These are phyloP conservation scores for Astrothelium subdiscretum DNA, from an alignment of 495 filamentous ascomycete genomes.

Conservation along the genomic window DNA sequence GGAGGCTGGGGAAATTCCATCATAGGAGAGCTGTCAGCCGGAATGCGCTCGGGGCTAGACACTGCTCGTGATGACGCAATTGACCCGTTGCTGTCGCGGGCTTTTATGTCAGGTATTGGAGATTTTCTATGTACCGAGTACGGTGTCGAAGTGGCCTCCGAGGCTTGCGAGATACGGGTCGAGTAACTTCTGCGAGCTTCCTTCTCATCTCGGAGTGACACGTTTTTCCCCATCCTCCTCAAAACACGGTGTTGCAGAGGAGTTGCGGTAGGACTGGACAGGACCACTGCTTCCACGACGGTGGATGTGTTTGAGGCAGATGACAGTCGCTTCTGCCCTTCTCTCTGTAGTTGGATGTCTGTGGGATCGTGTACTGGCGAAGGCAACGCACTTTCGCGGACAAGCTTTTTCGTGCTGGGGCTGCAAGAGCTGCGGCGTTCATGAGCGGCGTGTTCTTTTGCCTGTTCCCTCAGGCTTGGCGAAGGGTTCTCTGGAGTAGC, in stretches of 20 bases:
- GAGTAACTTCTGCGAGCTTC: slow-evolving; percentile 7
- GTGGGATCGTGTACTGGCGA: slow-evolving; percentile 1
- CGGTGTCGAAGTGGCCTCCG: slow-evolving; percentile 14
- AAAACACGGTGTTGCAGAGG: slow-evolving; percentile 14
- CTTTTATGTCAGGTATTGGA: slow-evolving; percentile 12
- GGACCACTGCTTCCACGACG: slow-evolving; percentile 21
- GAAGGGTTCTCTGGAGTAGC: slow-evolving; percentile 17
- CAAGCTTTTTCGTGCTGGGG: slow-evolving; percentile 14
- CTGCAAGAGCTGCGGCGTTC: slow-evolving; percentile 9
- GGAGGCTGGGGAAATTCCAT: background rate
- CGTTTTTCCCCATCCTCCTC: slow-evolving; percentile 21
- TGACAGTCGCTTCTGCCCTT: slow-evolving; percentile 15
- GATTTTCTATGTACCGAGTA: slow-evolving; percentile 18
- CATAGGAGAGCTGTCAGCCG: background rate
- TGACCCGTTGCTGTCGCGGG: slow-evolving; percentile 8
- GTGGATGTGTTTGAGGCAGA: slow-evolving; percentile 15
- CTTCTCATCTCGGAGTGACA: slow-evolving; percentile 12
- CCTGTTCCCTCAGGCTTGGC: slow-evolving; percentile 23
- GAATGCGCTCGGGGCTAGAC: background rate
- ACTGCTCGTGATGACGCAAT: background rate
- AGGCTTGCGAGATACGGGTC: slow-evolving; percentile 12
- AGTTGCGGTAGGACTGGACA: slow-evolving; percentile 4
- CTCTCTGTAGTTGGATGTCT: background rate
- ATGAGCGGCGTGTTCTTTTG: slow-evolving; percentile 3
- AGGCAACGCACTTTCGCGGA: slow-evolving; percentile 18